Evolutionary conservation across 2,329 filamentous ascomycete species (phyloP), one percentile per base, ranked within the genome.

Genomic region (Colletotrichum chrysophilum): DNA sequence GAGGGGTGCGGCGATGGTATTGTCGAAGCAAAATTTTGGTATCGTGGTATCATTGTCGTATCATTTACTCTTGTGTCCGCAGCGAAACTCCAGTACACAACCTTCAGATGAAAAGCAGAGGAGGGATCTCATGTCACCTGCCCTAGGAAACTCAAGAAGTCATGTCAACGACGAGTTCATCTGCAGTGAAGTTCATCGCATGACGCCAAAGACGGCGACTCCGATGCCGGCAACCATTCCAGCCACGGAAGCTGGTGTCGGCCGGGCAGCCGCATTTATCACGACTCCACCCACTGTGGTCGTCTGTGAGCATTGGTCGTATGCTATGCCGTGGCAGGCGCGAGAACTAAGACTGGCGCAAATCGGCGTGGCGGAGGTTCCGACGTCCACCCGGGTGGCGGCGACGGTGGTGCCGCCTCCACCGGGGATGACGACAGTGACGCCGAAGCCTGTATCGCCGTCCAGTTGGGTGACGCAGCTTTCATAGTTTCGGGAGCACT

Each of bases 351-450:
- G 80, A 76, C 89, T 91, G 48, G 86, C 87, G 83, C 91, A 93
- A 61, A 93, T 86, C 24, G 87, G 87, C 2, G 87, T 89, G 13
- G 90, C 91, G 7, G 87, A 85, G 5, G 85, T 76, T 5, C 85
- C 87, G 10, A 90, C 78, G 34, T 84, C 86, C 28, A 80, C 81
- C 5, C 80, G 86, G 7, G 80, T 79, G 38, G 86, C 86, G 13
- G 85, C 84, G 16, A 91, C 86, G 4, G 90, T 92, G 16, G 89
- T 88, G 3, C 89, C 88, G 14, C 88, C 87, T 3, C 88, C 87
- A 14, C 88, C 88, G 1, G 90, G 89, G 2, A 91, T 90, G 69
- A 88, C 85, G 62, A 93, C 87, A 2, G 91, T 92, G 21, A 92
- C 90, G 24, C 84, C 89, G 72, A 88, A 89, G 8, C 80, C 84